Conservation (phyloP, 2,329 filamentous ascomycete genomes). For the Curvularia hawaiiensis region DNA sequence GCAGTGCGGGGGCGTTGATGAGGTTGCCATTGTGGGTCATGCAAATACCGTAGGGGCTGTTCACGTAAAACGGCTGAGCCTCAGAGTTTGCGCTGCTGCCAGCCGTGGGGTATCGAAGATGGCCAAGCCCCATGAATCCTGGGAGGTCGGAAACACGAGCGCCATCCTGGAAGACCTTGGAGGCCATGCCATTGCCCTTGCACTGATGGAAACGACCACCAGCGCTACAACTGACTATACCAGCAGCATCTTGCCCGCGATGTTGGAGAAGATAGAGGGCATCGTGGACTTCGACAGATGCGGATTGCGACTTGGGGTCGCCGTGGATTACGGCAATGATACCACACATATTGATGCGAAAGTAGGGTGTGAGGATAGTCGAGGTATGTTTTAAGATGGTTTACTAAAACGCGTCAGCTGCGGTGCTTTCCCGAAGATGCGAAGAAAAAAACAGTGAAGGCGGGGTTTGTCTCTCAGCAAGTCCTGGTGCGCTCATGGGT, state of each 20-base stretch:
- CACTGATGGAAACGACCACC: conserved; percentile 85
- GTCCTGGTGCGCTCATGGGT: conserved; percentile 45
- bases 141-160: conserved; percentile 74
- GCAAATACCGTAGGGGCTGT: conserved; percentile 80
- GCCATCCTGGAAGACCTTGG: conserved; percentile 83
- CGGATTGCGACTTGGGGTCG: conserved; percentile 47
- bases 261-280: conserved; percentile 53
- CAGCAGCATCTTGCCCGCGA: conserved; percentile 85
- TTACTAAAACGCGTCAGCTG: conserved; percentile 31
- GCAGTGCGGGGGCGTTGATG: conserved; percentile 75
- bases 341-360: conserved; percentile 53
- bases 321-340: conserved; percentile 57
- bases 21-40: conserved; percentile 89
- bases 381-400: conserved; percentile 1
- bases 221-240: conserved; percentile 75
- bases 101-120: conserved; percentile 87
- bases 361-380: background rate
- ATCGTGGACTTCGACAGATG: conserved; percentile 53
- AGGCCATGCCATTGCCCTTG: conserved; percentile 89
- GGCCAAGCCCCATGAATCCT: conserved; percentile 84
- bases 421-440: conserved; percentile 19
- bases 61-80: conserved; percentile 92
- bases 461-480: conserved; percentile 37
- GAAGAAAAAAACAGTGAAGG: conserved; percentile 21
- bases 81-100: conserved; percentile 84